These are phyloP conservation scores for Malus hybrid DNA, from an alignment of 331 rosid species.

Conservation along the genomic window DNA sequence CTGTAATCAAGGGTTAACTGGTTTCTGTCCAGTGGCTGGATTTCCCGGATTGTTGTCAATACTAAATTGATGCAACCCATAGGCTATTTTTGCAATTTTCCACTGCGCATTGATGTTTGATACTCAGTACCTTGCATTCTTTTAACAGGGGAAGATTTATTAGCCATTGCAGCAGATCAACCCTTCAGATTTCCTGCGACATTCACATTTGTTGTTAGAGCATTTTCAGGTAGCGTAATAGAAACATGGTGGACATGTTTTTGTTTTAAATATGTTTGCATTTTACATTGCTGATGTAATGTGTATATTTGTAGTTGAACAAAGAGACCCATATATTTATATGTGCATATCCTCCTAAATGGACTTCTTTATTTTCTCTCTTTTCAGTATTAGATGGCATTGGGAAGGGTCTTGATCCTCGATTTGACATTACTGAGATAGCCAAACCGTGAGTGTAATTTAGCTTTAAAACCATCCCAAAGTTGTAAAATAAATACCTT, in stretches of 20 bases:
- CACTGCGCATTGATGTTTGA: background rate
- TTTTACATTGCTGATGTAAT: background rate
- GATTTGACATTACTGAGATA: constrained; percentile 88
- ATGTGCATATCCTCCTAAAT: background rate
- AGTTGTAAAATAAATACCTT: background rate
- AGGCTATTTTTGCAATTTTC: too few relatives aligned
- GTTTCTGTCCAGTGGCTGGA: background rate
- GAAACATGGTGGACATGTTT: constrained; percentile 2
- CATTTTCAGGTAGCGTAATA: constrained; percentile 70
- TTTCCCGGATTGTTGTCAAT: background rate
- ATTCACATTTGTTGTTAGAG: constrained; percentile 99
- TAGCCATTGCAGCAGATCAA: constrained; percentile 94
- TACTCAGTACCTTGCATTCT: constrained; percentile 18
- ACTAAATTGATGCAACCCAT: too few relatives aligned
- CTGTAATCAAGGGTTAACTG: background rate
- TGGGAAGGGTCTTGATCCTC: constrained; percentile 98
- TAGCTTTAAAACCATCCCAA: background rate
- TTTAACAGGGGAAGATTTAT: constrained; percentile 76
- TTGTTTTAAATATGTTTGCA: background rate
- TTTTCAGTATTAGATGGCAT: constrained; percentile 90
- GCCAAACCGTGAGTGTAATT: constrained; percentile 86
- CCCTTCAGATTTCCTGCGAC: constrained; percentile 99
- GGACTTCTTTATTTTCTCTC: background rate
- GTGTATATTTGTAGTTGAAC: background rate
- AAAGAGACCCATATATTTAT: too few relatives aligned